Percentiles rank a stretch among this genome's conserved stretches.
These are phyloP conservation scores for Leccinum pellstonianum DNA, from an alignment of 768 basidiomycete species.

Conservation along the genomic window DNA sequence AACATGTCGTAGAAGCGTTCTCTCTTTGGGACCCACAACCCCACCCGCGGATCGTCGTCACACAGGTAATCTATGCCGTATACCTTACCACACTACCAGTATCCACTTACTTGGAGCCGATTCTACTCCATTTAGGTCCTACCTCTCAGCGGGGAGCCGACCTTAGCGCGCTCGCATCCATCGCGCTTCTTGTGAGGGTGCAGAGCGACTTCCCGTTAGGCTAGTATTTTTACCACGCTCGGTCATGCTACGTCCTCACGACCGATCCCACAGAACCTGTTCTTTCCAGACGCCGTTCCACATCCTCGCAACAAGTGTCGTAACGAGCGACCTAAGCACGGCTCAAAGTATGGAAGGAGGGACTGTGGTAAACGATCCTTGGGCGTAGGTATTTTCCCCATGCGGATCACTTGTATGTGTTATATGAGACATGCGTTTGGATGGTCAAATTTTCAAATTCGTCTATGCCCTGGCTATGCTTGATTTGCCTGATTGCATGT, in stretches of 20 bases:
- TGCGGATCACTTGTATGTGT: slow-evolving; percentile 9
- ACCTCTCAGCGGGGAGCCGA: slow-evolving; percentile 45
- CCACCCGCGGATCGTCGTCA: slow-evolving; percentile 31
- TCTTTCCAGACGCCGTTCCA: slow-evolving; percentile 50
- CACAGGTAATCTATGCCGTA: slow-evolving; percentile 32
- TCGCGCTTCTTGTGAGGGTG: slow-evolving; percentile 73
- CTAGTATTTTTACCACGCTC: slow-evolving; percentile 18
- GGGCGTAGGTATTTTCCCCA: slow-evolving; percentile 11
- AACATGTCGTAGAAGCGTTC: slow-evolving; percentile 14
- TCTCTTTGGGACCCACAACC: slow-evolving; percentile 34
- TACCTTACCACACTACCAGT: slow-evolving; percentile 4
- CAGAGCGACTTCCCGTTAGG: slow-evolving; percentile 57
- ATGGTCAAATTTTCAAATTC: slow-evolving; percentile 8
- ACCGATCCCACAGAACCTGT: slow-evolving; percentile 22
- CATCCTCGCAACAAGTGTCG: slow-evolving; percentile 72
- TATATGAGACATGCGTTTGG: slow-evolving; percentile 15
- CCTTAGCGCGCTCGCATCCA: slow-evolving; percentile 60
- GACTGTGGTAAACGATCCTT: slow-evolving; percentile 19
- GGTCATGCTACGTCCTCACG: slow-evolving; percentile 8
- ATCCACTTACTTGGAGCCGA: slow-evolving; percentile 12
- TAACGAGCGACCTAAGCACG: slow-evolving; percentile 73
- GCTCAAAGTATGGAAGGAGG: slow-evolving; percentile 63
- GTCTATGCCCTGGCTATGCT: neutral
- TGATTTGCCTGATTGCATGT: neutral
- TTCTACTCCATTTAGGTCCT: slow-evolving; percentile 24